Base-by-base conservation (phyloP, 805 yeast genomes). In the Lipomyces orientalis region DNA sequence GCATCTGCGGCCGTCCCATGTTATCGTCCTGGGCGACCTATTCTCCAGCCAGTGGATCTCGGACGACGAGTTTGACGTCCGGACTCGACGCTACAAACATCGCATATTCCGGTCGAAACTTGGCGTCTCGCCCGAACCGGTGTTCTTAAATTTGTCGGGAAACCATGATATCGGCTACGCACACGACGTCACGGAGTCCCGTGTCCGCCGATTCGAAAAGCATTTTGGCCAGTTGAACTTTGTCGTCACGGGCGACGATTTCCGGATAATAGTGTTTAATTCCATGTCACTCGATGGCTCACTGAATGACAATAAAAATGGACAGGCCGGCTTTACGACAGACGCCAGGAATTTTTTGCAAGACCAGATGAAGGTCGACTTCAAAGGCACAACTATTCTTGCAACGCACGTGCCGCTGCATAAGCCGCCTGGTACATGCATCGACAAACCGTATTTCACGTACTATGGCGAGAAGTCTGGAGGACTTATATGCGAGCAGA, bases 131-230 rank as follows among this genome's bases (percentile, higher is more conserved):
- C 54, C 39, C 4, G 33, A 43, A 7, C 64, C 73, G 6, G 67
- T 60, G 31, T 86, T 94, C 75, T 84, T 92, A 68, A 95, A 95
- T 76, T 81, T 95, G 58, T 88, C 97, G 1, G 99, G 99, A 1
- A 95, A 95, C 77, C 99, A 95, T 77, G 99, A 95, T 77, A 88
- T 94, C 59, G 99, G 99, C 0, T 94, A 95, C 76, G 86, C 90
- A 59, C 98, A 98, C 0, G 99, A 95, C 78, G 91, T 96, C 54
- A 93, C 97, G 0, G 87, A 88, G 81, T 97, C 91, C 74, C 97
- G 96, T 74, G 86, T 92, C 87, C 86, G 91, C 0, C 82, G 99
- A 71, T 95, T 87, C 80, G 83, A 83, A 64, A 80, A 81, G 52
- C 80, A 90, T 35, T 95, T 90, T 79, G 99, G 99, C 43, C 86